Evolutionary conservation across 768 basidiomycete genomes (phyloP), one percentile per base, ranked within the genome.

Genomic region (Goffeauzyma gilvescens): DNA sequence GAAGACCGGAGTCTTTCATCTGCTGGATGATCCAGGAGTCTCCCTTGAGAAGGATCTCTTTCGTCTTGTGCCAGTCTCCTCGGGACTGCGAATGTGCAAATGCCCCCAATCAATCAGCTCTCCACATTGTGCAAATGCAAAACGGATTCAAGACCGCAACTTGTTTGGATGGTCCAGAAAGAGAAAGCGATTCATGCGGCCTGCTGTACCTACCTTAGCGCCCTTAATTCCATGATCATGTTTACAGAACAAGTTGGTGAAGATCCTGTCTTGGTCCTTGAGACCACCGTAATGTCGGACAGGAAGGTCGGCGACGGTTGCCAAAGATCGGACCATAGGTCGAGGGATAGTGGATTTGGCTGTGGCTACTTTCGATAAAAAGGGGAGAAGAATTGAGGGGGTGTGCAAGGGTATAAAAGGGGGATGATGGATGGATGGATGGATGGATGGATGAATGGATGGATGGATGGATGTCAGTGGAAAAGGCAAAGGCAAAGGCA

Each of bases 11-110:
- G 57, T 84, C 85, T 64, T 98, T 96, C 57, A 96, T 82, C 32
- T 76, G 78, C 59, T 93, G 78, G 46, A 96, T 95, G 55, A 96
- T 87, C 86, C 87, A 98, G 6, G 76, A 73, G 67, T 98, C 90
- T 38, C 90, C 90, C 62, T 96, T 98, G 43, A 77, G 67, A 24
- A 96, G 51, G 54, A 98, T 90, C 48, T 96, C 90, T 66, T 96
- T 98, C 48, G 90, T 98, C 50, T 75, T 74, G 65, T 96, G 90
- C 90, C 90, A 98, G 69, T 98, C 90, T 8, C 90, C 90, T 34
- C 90, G 79, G 14, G 38, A 12, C 37, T 44, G 22, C 3, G 25
- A 9, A 24, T 20, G 31, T 15, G 44, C n/a, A n/a, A n/a, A n/a
- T n/a, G n/a, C n/a, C n/a, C n/a, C n/a, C n/a, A n/a, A n/a, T n/a